phyloP scores from a whole-genome alignment of 768 basidiomycete species.

The Roridomyces roridus region DNA sequence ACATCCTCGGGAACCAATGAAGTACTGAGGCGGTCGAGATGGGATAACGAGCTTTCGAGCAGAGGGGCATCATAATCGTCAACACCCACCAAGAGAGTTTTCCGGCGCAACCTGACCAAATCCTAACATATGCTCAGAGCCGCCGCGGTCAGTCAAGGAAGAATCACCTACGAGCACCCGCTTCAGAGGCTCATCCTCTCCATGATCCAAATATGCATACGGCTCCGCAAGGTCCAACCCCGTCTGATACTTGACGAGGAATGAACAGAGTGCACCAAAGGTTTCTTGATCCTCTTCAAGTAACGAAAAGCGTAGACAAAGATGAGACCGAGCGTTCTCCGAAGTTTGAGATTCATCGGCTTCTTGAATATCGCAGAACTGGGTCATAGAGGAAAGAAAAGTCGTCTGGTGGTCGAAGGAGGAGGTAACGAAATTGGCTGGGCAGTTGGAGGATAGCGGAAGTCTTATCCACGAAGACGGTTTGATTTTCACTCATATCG shows the following conservation, averaged over 20 bases:
- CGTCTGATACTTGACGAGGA: not conserved
- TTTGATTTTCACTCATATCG: not conserved
- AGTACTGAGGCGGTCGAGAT: not conserved
- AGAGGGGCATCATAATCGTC: slow-evolving; percentile 7
- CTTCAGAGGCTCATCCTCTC: too few relatives aligned
- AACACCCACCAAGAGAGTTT: slow-evolving; percentile 4
- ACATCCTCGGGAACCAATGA: not conserved
- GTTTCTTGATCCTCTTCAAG: not conserved
- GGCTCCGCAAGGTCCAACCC: not conserved
- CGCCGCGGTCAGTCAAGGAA: too few relatives aligned
- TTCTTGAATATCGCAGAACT: not conserved
- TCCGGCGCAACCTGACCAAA: not conserved
- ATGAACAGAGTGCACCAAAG: not conserved
- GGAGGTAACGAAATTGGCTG: not conserved
- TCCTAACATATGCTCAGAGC: not conserved
- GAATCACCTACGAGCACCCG: too few relatives aligned
- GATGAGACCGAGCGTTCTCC: not conserved
- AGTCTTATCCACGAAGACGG: not conserved
- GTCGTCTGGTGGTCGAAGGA: not conserved
- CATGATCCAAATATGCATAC: too few relatives aligned
- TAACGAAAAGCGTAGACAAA: not conserved
- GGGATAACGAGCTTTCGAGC: not conserved
- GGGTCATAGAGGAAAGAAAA: not conserved
- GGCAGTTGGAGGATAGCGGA: not conserved
- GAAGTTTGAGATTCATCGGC: not conserved